Conservation (phyloP, 2,329 filamentous ascomycete species). For the Arthrinium puccinioides region DNA sequence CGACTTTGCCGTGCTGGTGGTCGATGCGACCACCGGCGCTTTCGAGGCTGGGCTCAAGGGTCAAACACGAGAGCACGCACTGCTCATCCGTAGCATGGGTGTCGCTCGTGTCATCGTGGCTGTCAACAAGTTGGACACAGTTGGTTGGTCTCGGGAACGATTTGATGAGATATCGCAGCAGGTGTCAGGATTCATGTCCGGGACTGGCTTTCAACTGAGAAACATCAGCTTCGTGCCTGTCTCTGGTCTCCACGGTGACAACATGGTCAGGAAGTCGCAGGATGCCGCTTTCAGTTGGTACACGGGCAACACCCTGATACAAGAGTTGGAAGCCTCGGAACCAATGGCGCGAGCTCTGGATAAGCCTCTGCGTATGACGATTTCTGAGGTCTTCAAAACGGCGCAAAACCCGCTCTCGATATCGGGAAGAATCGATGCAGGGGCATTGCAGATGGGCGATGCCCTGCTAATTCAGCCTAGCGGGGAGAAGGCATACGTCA, state of each 20-base stretch:
- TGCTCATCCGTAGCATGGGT: constrained; percentile 84
- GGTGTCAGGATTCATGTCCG: constrained; percentile 72
- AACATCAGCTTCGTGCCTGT: constrained; percentile 84
- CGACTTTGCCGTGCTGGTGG: constrained; percentile 89
- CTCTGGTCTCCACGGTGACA: constrained; percentile 82
- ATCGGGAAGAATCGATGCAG: constrained; percentile 78
- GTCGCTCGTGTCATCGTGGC: constrained; percentile 83
- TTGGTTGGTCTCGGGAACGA: constrained; percentile 72
- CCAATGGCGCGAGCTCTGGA: constrained; percentile 63
- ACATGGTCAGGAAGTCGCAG: constrained; percentile 58
- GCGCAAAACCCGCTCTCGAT: constrained; percentile 77
- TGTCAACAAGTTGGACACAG: constrained; percentile 90
- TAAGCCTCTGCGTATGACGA: constrained; percentile 77
- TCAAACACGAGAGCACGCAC: constrained; percentile 88
- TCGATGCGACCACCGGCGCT: constrained; percentile 82
- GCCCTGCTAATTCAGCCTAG: constrained; percentile 72
- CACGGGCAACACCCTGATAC: constrained; percentile 66
- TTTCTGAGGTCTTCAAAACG: constrained; percentile 80
- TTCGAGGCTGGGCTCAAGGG: constrained; percentile 92
- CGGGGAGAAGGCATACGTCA: constrained; percentile 72
- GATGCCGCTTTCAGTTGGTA: constrained; percentile 68
- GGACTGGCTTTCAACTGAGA: constrained; percentile 74
- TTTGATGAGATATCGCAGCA: constrained; percentile 84
- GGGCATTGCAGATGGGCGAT: constrained; percentile 79
- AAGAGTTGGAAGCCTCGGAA: constrained; percentile 79